Base-by-base conservation (phyloP, 2,329 filamentous ascomycete genomes). In the Fusarium musae region DNA sequence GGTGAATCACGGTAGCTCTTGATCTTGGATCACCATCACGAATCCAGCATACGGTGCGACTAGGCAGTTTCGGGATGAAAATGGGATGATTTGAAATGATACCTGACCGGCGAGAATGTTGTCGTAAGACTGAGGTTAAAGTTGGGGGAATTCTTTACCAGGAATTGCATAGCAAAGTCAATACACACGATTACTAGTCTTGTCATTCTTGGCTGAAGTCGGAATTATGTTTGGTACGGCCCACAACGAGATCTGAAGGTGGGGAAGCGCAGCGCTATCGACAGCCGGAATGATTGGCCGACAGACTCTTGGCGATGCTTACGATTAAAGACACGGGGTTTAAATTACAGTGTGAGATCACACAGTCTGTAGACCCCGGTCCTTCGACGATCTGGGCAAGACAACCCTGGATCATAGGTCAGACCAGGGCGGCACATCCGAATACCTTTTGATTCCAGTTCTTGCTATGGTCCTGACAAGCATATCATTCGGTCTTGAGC, bases 191-290 rank as follows among this genome's bases (percentile, higher is more conserved):
- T 62, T 58, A 44, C 37, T 32, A 32, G 30, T 13, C 34, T 36
- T 36, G 16, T 16, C 3, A 17, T 36, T 36, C 34, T 17, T 34
- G 13, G 13, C 32, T 52, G 66, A 69, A 26, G 66, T 69, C n/a
- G 26, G 37, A 53, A 69, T 65, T 70, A 39, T 28, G 58, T 63
- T 69, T 68, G 10, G 17, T n/a, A 42, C 10, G 63, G 15, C 23
- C 57, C 57, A 46, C 43, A 54, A 21, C n/a, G 23, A 17, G 34
- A 37, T 39, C 36, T 28, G 32, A 26, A 26, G 17, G 17, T 30
- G 52, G 23, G 19, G 23, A 28, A 30, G 28, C 17, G 15, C 4
- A 26, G 32, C 11, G 16, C n/a, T 39, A 13, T 34, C 34, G 40
- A 40, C 34, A 36, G n/a, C 21, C 16, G 26, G 28, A 40, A 47